A percentile compares a stretch with the other conserved stretches of the same genome.
phyloP scores from a whole-genome alignment of 352 stramenopile species.

The Phytophthora pistaciae region DNA sequence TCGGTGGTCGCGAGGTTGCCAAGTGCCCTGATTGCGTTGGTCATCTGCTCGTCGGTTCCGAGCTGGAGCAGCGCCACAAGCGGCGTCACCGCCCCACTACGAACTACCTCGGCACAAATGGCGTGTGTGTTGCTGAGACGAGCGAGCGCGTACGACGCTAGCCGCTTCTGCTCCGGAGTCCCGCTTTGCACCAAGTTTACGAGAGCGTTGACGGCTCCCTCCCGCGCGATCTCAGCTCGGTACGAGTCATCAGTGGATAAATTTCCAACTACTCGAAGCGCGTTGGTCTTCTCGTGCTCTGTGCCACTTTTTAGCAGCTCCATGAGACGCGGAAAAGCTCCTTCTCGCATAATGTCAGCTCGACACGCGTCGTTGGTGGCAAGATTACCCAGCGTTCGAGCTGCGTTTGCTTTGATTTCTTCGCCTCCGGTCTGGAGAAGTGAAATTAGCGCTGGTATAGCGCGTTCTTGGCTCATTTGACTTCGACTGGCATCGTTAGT shows the following conservation, averaged over 20 bases:
- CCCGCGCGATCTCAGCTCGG: neutral
- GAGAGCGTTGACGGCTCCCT: neutral
- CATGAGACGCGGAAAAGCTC: neutral
- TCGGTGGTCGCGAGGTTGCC: neutral
- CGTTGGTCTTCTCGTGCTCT: conserved; percentile 1
- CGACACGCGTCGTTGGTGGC: neutral
- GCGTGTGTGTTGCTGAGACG: neutral
- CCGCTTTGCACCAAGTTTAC: neutral
- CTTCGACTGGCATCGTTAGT: neutral
- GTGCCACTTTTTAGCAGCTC: neutral
- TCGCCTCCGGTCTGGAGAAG: neutral
- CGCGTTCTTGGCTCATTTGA: neutral
- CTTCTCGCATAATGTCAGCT: neutral
- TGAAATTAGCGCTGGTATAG: neutral
- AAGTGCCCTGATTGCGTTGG: neutral
- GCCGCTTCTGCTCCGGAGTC: neutral
- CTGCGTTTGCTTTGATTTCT: neutral
- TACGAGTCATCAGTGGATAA: neutral
- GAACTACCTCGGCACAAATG: neutral
- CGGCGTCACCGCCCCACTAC: neutral
- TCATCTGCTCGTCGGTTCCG: neutral
- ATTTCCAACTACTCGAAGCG: neutral
- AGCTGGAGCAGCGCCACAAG: neutral
- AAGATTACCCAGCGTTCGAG: neutral
- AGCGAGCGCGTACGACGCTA: neutral